A percentile compares a stretch with the other conserved stretches of the same genome.
Conservation (phyloP, 2,329 filamentous ascomycete genomes). For the Aspergillus spinulosporus region DNA sequence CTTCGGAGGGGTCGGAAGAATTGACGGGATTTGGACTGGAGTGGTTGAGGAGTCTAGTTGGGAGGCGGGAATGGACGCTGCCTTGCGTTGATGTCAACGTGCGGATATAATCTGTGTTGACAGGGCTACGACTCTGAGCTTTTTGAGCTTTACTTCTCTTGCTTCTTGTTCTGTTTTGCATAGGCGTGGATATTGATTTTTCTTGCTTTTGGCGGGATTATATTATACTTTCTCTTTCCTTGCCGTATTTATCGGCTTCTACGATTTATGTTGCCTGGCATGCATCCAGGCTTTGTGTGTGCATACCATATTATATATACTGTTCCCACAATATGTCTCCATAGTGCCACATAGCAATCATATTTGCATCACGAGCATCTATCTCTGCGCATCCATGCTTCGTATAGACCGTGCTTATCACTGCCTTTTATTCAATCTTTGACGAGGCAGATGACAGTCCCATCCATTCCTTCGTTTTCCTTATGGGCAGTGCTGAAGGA, state of each 20-base stretch:
- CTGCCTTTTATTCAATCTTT: too few species aligned
- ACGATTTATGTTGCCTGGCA: not conserved
- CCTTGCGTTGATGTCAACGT: conserved; percentile 89
- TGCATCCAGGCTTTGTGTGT: not conserved
- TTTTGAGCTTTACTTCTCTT: not conserved
- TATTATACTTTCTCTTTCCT: not conserved
- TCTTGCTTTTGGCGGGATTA: not conserved
- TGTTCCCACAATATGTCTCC: not conserved
- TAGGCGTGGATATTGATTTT: not conserved
- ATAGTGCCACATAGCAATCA: not conserved
- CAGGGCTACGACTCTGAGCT: not conserved
- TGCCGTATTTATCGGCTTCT: not conserved
- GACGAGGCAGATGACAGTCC: too few species aligned
- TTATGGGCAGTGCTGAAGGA: too few species aligned
- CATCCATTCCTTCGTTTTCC: too few species aligned
- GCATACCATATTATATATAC: not conserved
- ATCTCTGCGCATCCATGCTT: not conserved
- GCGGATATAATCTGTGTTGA: conserved; percentile 56
- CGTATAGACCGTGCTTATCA: too few species aligned
- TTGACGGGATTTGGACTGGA: conserved; percentile 79
- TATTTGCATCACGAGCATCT: not conserved
- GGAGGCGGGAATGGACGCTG: conserved; percentile 82
- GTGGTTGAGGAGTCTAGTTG: conserved; percentile 80
- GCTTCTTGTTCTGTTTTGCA: not conserved
- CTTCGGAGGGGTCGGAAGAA: conserved; percentile 50